A percentile compares a stretch with the other conserved stretches of the same genome.
These are phyloP conservation scores for Fusarium mundagurra DNA, from an alignment of 2,329 filamentous ascomycete genomes.

Conservation along the genomic window DNA sequence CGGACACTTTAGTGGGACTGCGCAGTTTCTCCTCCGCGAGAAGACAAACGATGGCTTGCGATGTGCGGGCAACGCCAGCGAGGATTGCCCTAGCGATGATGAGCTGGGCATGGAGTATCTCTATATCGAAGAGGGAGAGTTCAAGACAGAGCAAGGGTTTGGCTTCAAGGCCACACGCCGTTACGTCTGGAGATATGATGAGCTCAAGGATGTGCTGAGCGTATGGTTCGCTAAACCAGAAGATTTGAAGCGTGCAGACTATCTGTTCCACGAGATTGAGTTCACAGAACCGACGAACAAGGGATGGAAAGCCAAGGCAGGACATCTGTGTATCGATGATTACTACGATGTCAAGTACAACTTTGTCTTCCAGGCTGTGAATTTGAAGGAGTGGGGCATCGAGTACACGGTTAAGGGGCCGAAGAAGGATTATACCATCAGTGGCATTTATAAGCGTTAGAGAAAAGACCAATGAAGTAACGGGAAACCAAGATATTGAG, in stretches of 20 bases:
- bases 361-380: slow-evolving; percentile 69
- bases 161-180: slow-evolving; percentile 70
- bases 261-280: slow-evolving; percentile 79
- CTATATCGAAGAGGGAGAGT: slow-evolving; percentile 74
- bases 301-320: slow-evolving; percentile 71
- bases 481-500: background rate
- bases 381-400: slow-evolving; percentile 66
- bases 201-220: slow-evolving; percentile 67
- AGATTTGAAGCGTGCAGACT: slow-evolving; percentile 70
- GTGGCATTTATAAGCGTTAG: slow-evolving; percentile 60
- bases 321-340: slow-evolving; percentile 77
- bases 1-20: slow-evolving; percentile 72
- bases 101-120: slow-evolving; percentile 68
- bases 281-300: slow-evolving; percentile 56
- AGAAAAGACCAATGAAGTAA: background rate
- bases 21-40: slow-evolving; percentile 70
- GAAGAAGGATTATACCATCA: slow-evolving; percentile 76
- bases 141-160: slow-evolving; percentile 65
- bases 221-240: slow-evolving; percentile 79
- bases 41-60: slow-evolving; percentile 65
- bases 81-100: slow-evolving; percentile 26
- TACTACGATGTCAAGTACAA: slow-evolving; percentile 76
- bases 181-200: slow-evolving; percentile 78
- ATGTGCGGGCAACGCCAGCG: slow-evolving; percentile 39
- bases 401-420: slow-evolving; percentile 75